Base-by-base conservation (phyloP, 192 early-diverging fungal species). In the Pecoramyces ruminantium region DNA sequence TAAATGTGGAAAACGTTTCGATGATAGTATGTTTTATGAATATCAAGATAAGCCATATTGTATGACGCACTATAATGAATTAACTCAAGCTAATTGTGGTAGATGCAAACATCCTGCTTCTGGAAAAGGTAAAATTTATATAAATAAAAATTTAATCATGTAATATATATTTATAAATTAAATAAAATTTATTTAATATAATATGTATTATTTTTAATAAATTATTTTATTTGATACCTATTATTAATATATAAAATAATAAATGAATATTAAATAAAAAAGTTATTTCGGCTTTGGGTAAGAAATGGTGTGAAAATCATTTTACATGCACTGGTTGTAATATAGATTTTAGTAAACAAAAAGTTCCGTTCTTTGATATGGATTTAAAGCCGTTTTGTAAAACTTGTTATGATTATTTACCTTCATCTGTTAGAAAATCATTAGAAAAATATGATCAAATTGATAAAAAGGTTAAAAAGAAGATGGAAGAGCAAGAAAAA, bases 271-370 rank as follows among this genome's bases (percentile, higher is more conserved):
- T n/a, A n/a, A n/a, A n/a, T n/a, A n/a, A 29, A 30, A 16, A 81
- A 89, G 89, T 86, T 14, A 81, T 90, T 29, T 77, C 58, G 1
- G 88, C 88, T 2, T 34, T 87, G 25, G 80, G 80, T 5, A 79
- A 84, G 13, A 84, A 83, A 34, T 90, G 83, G 84, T 90, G 89
- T 79, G 86, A 85, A 30, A 29, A 85, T 25, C 89, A 90, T 51
- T 90, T 90, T 42, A 79, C 84, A 28, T 90, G 89, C 80, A 79
- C 84, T 67, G 84, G 79, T 4, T 90, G 89, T 80, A 82, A 85
- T 80, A n/a, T 67, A n/a, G 25, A 67, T 11, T 67, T 67, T 67
- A 34, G 13, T 25, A 25, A 42, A 15, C 78, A 87, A 16, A 78
- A 79, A 13, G 79, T 42, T 8, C 34, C 30, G 1, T 89, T 85